Evolutionary conservation across 2,329 filamentous ascomycete genomes (phyloP).

Genomic region (Fusarium ramigenum): DNA sequence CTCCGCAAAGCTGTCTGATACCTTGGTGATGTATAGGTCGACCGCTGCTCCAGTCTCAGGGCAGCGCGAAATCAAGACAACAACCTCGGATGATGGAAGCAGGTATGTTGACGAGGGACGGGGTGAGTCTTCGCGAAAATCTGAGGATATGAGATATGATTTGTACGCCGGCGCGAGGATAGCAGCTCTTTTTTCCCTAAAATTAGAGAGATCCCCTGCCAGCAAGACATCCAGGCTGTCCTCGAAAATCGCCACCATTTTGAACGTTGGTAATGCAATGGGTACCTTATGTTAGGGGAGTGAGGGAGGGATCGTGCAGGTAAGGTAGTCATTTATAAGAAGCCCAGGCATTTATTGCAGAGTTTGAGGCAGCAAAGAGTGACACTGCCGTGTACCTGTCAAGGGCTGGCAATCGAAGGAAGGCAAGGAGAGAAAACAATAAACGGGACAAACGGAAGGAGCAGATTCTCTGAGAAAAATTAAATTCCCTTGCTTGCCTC

Average conservation of each 20-base stretch:
- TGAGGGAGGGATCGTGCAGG: background rate
- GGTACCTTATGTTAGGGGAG: too few relatives aligned
- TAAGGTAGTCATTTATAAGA: background rate
- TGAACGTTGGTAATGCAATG: background rate
- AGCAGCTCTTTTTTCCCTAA: background rate
- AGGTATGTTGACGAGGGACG: slow-evolving; percentile 18
- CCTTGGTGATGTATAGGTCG: slow-evolving; percentile 18
- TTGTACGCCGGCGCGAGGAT: slow-evolving; percentile 28
- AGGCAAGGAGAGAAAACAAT: background rate
- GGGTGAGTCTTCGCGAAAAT: background rate
- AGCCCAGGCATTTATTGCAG: background rate
- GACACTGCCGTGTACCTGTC: slow-evolving; percentile 23
- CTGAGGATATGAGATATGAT: slow-evolving; percentile 17
- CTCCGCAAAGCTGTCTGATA: slow-evolving; percentile 21
- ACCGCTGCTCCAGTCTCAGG: slow-evolving; percentile 1
- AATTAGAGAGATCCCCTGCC: background rate
- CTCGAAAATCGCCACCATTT: slow-evolving; percentile 14
- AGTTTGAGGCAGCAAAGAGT: slow-evolving; percentile 15
- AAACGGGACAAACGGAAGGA: background rate
- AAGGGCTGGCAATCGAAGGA: background rate
- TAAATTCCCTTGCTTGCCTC: background rate
- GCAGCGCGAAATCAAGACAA: slow-evolving; percentile 9
- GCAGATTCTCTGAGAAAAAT: background rate
- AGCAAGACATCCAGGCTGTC: background rate
- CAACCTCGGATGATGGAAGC: slow-evolving; percentile 21